A percentile compares a stretch with the other conserved stretches of the same genome.
phyloP scores from a whole-genome alignment of 2,329 filamentous ascomycete species.

The Paramyrothecium sp. region DNA sequence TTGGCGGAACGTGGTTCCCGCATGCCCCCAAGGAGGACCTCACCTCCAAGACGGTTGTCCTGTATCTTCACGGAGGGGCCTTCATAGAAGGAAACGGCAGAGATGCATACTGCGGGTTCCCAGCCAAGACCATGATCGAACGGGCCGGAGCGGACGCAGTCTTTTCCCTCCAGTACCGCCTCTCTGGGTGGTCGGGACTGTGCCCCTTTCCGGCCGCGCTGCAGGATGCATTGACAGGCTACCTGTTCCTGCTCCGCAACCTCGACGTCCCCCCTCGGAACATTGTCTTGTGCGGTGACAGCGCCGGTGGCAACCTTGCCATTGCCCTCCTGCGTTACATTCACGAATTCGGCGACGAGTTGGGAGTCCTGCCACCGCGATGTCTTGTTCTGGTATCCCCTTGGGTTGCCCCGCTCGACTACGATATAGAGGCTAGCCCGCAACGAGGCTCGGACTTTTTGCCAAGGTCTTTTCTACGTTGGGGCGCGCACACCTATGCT shows the following conservation, averaged over 20 bases:
- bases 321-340: constrained; percentile 28
- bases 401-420: not conserved
- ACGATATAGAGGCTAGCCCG: not conserved
- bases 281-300: constrained; percentile 29
- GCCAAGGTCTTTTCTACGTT: not conserved
- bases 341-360: constrained; percentile 3
- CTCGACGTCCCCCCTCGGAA: constrained; percentile 16
- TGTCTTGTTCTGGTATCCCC: not conserved
- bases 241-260: constrained; percentile 19
- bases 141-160: constrained; percentile 15
- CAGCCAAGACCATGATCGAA: constrained; percentile 16
- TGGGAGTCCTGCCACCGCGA: not conserved
- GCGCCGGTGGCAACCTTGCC: constrained; percentile 27
- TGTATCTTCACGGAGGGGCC: constrained; percentile 30
- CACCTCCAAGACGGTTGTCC: not conserved
- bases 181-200: constrained; percentile 12
- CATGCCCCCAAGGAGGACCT: not conserved
- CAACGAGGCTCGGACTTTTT: not conserved
- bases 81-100: constrained; percentile 27
- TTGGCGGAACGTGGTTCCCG: constrained; percentile 17
- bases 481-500: not conserved
- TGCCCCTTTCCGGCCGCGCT: constrained; percentile 25
- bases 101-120: constrained; percentile 20
- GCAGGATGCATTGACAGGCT: constrained; percentile 27
- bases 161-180: constrained; percentile 26